Evolutionary conservation across 306 rosid species (phyloP).

Genomic region (Fragaria ananassa): DNA sequence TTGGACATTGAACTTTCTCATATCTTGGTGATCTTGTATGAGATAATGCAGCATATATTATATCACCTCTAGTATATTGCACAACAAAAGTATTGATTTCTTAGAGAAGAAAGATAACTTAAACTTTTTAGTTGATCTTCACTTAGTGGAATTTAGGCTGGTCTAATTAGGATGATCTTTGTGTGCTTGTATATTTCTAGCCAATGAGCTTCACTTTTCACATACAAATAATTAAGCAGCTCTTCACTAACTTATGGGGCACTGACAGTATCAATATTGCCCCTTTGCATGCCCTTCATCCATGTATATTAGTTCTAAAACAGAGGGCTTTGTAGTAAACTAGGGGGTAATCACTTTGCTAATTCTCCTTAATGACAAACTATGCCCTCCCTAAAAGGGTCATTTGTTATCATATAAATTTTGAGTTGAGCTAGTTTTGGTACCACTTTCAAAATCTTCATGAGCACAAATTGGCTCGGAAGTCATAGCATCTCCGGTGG

Average conservation of each 20-base stretch:
- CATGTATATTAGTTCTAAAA: constrained; percentile 18
- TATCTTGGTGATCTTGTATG: constrained; percentile 2
- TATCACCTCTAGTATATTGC: constrained; percentile 25
- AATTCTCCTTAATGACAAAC: constrained; percentile 20
- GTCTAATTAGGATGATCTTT: constrained; percentile 59
- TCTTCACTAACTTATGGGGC: constrained; percentile 36
- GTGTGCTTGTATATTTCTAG: constrained; percentile 49
- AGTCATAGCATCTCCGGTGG: constrained; percentile 45
- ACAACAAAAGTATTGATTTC: constrained; percentile 24
- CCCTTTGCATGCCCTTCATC: constrained; percentile 29
- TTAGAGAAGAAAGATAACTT: constrained; percentile 40
- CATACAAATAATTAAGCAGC: constrained; percentile 20
- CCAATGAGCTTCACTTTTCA: constrained; percentile 48
- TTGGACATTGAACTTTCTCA: not conserved
- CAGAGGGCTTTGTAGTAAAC: constrained; percentile 25
- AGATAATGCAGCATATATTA: not conserved
- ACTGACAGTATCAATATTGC: constrained; percentile 24
- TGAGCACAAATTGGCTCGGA: constrained; percentile 45
- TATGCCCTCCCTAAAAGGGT: constrained; percentile 21
- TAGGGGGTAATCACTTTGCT: constrained; percentile 4
- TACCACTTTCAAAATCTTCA: constrained; percentile 57
- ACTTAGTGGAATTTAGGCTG: constrained; percentile 72
- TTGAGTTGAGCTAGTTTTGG: constrained; percentile 11
- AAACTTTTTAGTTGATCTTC: constrained; percentile 51
- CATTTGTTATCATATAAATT: constrained; percentile 16